Conservation (phyloP, 169 alveolate genomes). For the Babesia caballi region DNA sequence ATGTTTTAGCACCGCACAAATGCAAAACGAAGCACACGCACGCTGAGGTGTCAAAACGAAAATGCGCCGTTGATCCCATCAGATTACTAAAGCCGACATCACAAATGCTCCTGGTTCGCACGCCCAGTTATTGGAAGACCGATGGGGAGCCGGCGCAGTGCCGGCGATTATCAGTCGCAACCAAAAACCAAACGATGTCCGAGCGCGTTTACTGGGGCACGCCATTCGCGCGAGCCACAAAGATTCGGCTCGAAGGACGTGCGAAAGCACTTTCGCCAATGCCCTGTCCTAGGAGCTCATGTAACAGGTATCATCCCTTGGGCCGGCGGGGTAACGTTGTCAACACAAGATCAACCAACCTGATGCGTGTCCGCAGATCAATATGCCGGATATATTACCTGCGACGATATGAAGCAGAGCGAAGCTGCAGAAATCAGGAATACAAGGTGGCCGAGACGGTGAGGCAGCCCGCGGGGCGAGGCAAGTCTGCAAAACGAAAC, state of each 20-base stretch:
- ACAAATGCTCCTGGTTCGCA: slow-evolving; percentile 9
- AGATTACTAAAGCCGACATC: slow-evolving; percentile 12
- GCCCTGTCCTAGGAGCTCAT: slow-evolving; percentile 1
- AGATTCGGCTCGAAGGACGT: slow-evolving; percentile 1
- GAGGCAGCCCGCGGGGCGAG: too few species aligned
- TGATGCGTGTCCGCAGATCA: too few species aligned
- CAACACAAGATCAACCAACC: too few species aligned
- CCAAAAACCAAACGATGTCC: background rate
- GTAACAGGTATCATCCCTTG: background rate
- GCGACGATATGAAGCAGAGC: too few species aligned
- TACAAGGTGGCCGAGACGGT: too few species aligned
- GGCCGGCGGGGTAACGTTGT: background rate
- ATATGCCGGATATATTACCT: too few species aligned
- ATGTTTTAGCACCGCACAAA: background rate
- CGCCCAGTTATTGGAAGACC: slow-evolving; percentile 7
- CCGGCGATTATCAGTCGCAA: slow-evolving; percentile 14
- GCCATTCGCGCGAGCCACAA: slow-evolving; percentile 1
- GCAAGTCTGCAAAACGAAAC: too few species aligned
- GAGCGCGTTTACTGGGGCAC: slow-evolving; percentile 9
- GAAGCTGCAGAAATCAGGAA: too few species aligned
- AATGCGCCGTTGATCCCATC: background rate
- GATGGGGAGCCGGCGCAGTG: slow-evolving; percentile 9
- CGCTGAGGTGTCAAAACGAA: background rate
- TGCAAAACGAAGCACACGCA: background rate
- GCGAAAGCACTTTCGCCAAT: slow-evolving; percentile 34